Base-by-base conservation (phyloP, 1,284 basidiomycete genomes). In the Leccinum pachyderme region DNA sequence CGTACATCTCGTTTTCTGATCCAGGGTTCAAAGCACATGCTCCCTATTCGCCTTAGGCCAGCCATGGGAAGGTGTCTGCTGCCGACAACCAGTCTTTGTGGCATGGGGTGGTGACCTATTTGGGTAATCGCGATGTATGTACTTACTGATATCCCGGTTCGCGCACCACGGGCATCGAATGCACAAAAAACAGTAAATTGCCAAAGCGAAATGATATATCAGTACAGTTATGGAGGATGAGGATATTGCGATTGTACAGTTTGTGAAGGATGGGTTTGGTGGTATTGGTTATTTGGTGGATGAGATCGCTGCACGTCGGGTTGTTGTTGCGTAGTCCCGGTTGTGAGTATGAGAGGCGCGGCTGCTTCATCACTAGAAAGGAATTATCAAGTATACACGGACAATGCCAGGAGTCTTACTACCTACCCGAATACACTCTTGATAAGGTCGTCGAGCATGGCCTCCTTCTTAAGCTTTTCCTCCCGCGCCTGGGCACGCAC, bases 391-490 rank as follows among this genome's bases (percentile, higher is more conserved):
- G 47, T 15, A 18, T 22, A 24, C 18, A 47, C 41, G 9, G 27
- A 6, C 2, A 18, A 47, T n/a, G 27, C 32, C 8, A 7, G 27
- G 8, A 6, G 39, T 12, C 9, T 9, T 2, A 57, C 51, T 43
- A 51, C 72, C 71, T 57, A 85, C 86, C 84, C 83, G 67, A 86
- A 81, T 57, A 73, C 67, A 5, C 62, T 65, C 52, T 74, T 68
- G 55, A 87, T 67, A 11, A 87, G 69, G 33, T 73, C 73, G 67
- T 82, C 80, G 27, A 90, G 61, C 56, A 78, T 75, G 9, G 58
- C 67, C 46, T 90, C 87, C 61, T 86, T 87, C 56, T 76, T 77
- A 32, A 79, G 71, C 47, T 71, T 75, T 62, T 82, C 75, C 49
- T 72, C 74, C 51, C 71, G 73, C 58, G 83, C 76, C 64, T 89